Evolutionary conservation across 2,329 filamentous ascomycete genomes (phyloP).

Genomic region (Talaromyces sp.): DNA sequence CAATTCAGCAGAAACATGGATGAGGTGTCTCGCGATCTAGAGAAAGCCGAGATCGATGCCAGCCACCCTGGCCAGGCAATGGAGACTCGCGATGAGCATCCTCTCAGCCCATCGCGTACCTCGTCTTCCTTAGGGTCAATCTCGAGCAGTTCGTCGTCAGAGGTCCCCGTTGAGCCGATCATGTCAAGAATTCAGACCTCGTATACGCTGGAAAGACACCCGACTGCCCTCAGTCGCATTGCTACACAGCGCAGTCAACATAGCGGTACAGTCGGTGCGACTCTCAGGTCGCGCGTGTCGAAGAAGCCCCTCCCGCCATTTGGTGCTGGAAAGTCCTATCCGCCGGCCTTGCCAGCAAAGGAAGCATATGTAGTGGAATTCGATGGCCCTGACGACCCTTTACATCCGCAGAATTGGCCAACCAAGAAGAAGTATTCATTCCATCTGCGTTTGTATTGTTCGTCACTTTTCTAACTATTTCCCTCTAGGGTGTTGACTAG

Average conservation of each 20-base stretch:
- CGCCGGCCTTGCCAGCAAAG: conserved; percentile 54
- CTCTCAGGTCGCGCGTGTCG: conserved; percentile 29
- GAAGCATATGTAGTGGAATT: conserved; percentile 69
- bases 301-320: conserved; percentile 41
- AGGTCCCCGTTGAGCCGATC: conserved; percentile 24
- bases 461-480: conserved; percentile 18
- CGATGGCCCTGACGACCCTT: conserved; percentile 75
- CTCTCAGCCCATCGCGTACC: conserved; percentile 22
- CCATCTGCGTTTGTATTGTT: background rate
- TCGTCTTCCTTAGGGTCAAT: conserved; percentile 26
- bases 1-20: conserved; percentile 33
- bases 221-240: conserved; percentile 42
- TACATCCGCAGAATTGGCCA: conserved; percentile 87
- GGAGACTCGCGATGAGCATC: conserved; percentile 20
- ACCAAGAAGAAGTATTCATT: conserved; percentile 66
- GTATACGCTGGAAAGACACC: conserved; percentile 39
- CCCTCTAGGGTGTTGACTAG: conserved; percentile 27
- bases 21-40: conserved; percentile 35
- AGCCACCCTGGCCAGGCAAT: conserved; percentile 24
- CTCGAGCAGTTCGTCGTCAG: conserved; percentile 27
- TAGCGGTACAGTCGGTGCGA: conserved; percentile 43
- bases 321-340: conserved; percentile 58
- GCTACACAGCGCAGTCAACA: conserved; percentile 45
- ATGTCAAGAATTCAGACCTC: conserved; percentile 36
- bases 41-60: conserved; percentile 38